These are phyloP conservation scores for Rosa rugosa DNA, from an alignment of 306 rosid species.

Conservation along the genomic window DNA sequence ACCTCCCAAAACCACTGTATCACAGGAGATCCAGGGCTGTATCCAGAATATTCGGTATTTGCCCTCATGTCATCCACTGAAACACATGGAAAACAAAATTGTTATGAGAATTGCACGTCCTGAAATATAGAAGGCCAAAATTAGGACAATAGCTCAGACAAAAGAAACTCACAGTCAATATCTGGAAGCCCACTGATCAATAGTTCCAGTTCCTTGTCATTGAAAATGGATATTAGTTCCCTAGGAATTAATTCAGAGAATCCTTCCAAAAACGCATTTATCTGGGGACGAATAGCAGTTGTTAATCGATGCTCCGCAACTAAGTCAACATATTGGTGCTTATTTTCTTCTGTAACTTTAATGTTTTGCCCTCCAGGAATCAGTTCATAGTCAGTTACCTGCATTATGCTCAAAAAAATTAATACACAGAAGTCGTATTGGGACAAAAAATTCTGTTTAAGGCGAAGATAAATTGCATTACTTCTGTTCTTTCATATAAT, in stretches of 20 bases:
- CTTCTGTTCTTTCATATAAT: conserved; percentile 84
- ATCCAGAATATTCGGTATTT: conserved; percentile 95
- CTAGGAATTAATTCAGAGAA: conserved; percentile 65
- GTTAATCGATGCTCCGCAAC: conserved; percentile 91
- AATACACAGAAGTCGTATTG: background rate
- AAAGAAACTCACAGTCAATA: conserved; percentile 70
- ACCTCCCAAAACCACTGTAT: conserved; percentile 99
- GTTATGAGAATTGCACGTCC: conserved; percentile 22
- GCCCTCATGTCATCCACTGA: conserved; percentile 98
- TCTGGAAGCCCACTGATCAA: conserved; percentile 97
- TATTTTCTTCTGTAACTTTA: conserved; percentile 94
- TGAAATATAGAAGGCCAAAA: background rate
- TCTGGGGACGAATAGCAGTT: conserved; percentile 96
- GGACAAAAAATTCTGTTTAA: background rate
- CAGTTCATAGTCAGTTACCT: conserved; percentile 96
- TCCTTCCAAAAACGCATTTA: conserved; percentile 87
- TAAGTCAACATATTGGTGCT: conserved; percentile 87
- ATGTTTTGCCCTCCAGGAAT: conserved; percentile 93
- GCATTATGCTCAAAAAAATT: conserved; percentile 31
- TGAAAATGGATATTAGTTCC: conserved; percentile 82
- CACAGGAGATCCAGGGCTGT: conserved; percentile 76
- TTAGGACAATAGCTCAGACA: background rate
- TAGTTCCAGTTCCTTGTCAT: conserved; percentile 91
- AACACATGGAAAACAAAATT: conserved; percentile 24
- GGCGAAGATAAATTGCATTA: conserved; percentile 29